Conservation (phyloP, 768 basidiomycete species). For the Termitomyces sp. region DNA sequence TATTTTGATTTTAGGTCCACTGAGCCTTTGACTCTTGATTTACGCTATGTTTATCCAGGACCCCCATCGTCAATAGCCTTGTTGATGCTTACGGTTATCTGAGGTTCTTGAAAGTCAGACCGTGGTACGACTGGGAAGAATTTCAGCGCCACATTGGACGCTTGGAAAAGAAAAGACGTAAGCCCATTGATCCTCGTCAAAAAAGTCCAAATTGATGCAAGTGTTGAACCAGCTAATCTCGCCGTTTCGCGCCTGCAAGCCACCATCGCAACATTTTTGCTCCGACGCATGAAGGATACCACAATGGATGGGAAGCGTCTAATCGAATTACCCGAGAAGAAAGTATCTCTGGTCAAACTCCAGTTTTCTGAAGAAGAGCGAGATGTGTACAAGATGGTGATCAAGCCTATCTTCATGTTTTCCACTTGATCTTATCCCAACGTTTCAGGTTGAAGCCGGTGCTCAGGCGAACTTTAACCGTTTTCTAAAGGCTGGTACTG, state of each 20-base stretch:
- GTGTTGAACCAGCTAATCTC: constrained; percentile 34
- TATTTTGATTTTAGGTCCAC: constrained; percentile 14
- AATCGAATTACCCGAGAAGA: constrained; percentile 62
- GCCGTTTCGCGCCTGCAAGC: constrained; percentile 60
- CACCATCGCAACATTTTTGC: constrained; percentile 47
- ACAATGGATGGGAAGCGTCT: constrained; percentile 63
- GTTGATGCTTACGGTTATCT: constrained; percentile 49
- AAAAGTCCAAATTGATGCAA: background rate
- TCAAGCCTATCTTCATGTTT: background rate
- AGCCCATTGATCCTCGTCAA: background rate
- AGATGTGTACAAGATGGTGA: constrained; percentile 56
- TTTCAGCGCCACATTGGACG: constrained; percentile 35
- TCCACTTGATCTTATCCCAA: background rate
- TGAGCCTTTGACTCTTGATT: background rate
- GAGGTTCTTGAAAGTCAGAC: constrained; percentile 40
- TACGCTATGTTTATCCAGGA: constrained; percentile 28
- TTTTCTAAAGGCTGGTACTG: constrained; percentile 58
- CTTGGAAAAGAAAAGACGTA: constrained; percentile 51
- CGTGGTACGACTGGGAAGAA: constrained; percentile 44
- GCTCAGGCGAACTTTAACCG: constrained; percentile 64
- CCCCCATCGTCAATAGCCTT: constrained; percentile 62
- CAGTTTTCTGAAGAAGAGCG: constrained; percentile 61
- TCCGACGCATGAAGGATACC: constrained; percentile 64
- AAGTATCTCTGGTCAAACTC: constrained; percentile 44
- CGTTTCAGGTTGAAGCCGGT: constrained; percentile 43